Evolutionary conservation across 1,139 yeast species (phyloP).

Genomic region (Candida sanyaensis): DNA sequence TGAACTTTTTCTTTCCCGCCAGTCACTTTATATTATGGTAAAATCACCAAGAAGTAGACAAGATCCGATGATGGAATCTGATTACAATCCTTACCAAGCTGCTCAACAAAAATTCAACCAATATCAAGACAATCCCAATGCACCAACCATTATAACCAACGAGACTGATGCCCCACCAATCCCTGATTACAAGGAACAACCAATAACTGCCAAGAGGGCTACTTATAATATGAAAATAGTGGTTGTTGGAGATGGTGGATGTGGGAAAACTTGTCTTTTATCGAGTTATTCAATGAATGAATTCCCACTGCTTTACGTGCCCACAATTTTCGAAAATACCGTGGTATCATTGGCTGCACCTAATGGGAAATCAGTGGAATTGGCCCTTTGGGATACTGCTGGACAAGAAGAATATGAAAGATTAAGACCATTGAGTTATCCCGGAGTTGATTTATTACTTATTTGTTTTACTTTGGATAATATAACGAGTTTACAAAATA

Average conservation of each 20-base stretch:
- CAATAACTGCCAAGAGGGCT: conserved; percentile 32
- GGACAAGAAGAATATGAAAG: conserved; percentile 93
- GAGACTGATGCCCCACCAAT: conserved; percentile 35
- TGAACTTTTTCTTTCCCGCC: too few relatives aligned
- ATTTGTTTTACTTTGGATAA: conserved; percentile 76
- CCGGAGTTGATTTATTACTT: conserved; percentile 74
- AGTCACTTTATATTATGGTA: background rate
- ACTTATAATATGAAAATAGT: conserved; percentile 62
- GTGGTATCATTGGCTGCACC: conserved; percentile 65
- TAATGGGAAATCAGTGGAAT: conserved; percentile 53
- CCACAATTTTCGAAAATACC: conserved; percentile 87
- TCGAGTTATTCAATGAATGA: conserved; percentile 79
- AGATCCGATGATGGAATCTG: conserved; percentile 2
- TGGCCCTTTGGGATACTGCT: conserved; percentile 92
- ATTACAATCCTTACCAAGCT: conserved; percentile 30
- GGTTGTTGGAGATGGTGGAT: conserved; percentile 94
- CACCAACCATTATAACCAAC: conserved; percentile 34
- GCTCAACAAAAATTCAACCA: conserved; percentile 21
- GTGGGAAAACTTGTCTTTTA: conserved; percentile 88
- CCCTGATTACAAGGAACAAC: conserved; percentile 38
- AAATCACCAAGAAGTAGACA: conserved; percentile 9
- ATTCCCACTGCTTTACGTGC: conserved; percentile 80
- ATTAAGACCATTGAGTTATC: conserved; percentile 78
- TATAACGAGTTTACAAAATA: conserved; percentile 66
- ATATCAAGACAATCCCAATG: conserved; percentile 14